These are phyloP conservation scores for Lathyrus aphaca DNA, from an alignment of 306 rosid species.

Conservation along the genomic window DNA sequence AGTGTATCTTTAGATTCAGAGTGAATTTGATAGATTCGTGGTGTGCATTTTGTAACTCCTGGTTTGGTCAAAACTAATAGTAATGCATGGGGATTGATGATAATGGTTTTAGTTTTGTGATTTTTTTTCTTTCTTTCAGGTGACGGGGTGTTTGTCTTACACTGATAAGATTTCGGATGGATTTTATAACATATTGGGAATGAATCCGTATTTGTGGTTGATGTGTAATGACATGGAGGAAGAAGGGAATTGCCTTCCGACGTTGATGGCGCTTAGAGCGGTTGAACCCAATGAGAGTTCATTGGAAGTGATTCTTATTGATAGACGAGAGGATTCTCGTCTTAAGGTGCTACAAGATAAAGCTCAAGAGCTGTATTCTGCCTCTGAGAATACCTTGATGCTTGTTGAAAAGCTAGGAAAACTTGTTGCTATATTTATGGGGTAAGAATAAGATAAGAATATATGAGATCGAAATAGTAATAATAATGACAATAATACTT, in stretches of 20 bases:
- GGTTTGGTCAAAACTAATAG: not conserved
- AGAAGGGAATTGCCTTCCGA: constrained; percentile 71
- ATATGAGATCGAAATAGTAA: not conserved
- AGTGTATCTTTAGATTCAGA: not conserved
- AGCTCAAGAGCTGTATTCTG: constrained; percentile 77
- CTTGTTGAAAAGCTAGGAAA: constrained; percentile 88
- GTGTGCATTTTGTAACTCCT: not conserved
- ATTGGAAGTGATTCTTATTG: constrained; percentile 81
- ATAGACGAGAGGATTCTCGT: constrained; percentile 68
- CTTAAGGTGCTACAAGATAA: constrained; percentile 84
- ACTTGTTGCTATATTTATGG: constrained; percentile 91
- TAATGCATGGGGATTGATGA: not conserved
- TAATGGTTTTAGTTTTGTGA: not conserved
- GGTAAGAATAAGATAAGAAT: constrained; percentile 55
- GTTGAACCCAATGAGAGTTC: constrained; percentile 70
- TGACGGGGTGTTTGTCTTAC: constrained; percentile 93
- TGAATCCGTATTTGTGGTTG: constrained; percentile 94
- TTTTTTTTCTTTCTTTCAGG: constrained; percentile 55
- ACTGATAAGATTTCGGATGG: constrained; percentile 90
- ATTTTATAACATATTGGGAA: constrained; percentile 90
- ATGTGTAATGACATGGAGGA: constrained; percentile 84
- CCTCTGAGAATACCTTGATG: constrained; percentile 69
- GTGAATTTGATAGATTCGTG: not conserved
- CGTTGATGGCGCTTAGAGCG: constrained; percentile 75
- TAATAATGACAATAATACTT: not conserved